Conservation (phyloP, 495 filamentous ascomycete species). For the Lophiotrema nucula region DNA sequence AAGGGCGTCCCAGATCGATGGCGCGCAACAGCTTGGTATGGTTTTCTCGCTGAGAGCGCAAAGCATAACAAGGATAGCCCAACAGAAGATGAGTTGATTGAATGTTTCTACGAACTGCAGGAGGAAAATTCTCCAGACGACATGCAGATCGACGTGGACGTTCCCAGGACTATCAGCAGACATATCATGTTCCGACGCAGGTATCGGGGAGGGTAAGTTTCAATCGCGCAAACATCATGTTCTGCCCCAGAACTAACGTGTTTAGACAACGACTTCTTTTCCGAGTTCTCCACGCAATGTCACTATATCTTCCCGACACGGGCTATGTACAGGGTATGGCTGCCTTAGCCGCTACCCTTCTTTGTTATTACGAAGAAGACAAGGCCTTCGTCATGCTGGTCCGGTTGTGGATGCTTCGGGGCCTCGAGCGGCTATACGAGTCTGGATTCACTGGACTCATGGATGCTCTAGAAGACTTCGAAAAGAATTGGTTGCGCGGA, state of each 20-base stretch:
- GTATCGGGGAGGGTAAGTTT: conserved; percentile 60
- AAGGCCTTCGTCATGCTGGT: conserved; percentile 92
- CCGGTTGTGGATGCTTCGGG: conserved; percentile 83
- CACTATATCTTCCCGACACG: conserved; percentile 83
- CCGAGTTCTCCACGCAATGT: conserved; percentile 86
- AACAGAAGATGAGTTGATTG: conserved; percentile 69
- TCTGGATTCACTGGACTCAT: conserved; percentile 85
- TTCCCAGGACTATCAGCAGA: conserved; percentile 89
- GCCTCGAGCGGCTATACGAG: conserved; percentile 79
- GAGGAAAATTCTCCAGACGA: conserved; percentile 79
- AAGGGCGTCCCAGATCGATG: conserved; percentile 98
- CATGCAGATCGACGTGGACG: conserved; percentile 95
- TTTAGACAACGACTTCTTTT: conserved; percentile 90
- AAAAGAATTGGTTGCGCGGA: conserved; percentile 75
- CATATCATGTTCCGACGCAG: conserved; percentile 97
- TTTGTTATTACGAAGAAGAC: conserved; percentile 97
- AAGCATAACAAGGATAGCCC: conserved; percentile 58
- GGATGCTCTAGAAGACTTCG: conserved; percentile 83
- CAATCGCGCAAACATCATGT: neutral
- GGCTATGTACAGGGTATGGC: conserved; percentile 99
- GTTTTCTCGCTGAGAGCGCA: conserved; percentile 86
- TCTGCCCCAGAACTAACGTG: conserved; percentile 11
- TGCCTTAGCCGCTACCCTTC: conserved; percentile 82
- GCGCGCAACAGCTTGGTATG: conserved; percentile 90
- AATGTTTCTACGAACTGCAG: conserved; percentile 62